These are phyloP conservation scores for Russula virescens DNA, from an alignment of 768 basidiomycete genomes.

Conservation along the genomic window DNA sequence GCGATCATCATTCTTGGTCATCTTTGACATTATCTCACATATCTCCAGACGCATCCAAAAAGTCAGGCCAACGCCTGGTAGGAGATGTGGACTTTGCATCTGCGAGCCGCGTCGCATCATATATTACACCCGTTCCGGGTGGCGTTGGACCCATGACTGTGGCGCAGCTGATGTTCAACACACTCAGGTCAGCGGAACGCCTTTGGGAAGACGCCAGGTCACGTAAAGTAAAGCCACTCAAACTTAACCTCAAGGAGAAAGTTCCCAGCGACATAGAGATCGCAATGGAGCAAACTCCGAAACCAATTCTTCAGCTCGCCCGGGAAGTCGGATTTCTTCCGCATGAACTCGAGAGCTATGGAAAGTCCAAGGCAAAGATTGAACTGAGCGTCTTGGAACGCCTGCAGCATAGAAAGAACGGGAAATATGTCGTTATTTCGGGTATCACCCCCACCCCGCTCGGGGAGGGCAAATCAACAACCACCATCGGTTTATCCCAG, in stretches of 20 bases:
- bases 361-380: slow-evolving; percentile 96
- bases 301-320: slow-evolving; percentile 78
- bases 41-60: slow-evolving; percentile 70
- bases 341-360: slow-evolving; percentile 89
- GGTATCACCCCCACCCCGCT: slow-evolving; percentile 96
- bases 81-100: slow-evolving; percentile 89
- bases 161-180: slow-evolving; percentile 96
- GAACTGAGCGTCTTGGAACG: slow-evolving; percentile 85
- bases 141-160: slow-evolving; percentile 99
- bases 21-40: background rate
- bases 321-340: slow-evolving; percentile 81
- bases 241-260: slow-evolving; percentile 71
- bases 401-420: slow-evolving; percentile 77
- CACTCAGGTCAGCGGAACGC: slow-evolving; percentile 75
- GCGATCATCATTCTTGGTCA: slow-evolving; percentile 27
- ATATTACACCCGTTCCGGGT: slow-evolving; percentile 97
- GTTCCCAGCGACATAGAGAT: slow-evolving; percentile 98
- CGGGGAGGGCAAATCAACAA: slow-evolving; percentile 98
- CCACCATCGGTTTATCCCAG: slow-evolving; percentile 94
- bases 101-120: slow-evolving; percentile 71
- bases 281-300: slow-evolving; percentile 90
- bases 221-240: slow-evolving; percentile 71
- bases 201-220: slow-evolving; percentile 64
- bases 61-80: slow-evolving; percentile 91
- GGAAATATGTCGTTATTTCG: slow-evolving; percentile 94